These are phyloP conservation scores for Hygrocybe punicea DNA, from an alignment of 768 basidiomycete species.

Conservation along the genomic window DNA sequence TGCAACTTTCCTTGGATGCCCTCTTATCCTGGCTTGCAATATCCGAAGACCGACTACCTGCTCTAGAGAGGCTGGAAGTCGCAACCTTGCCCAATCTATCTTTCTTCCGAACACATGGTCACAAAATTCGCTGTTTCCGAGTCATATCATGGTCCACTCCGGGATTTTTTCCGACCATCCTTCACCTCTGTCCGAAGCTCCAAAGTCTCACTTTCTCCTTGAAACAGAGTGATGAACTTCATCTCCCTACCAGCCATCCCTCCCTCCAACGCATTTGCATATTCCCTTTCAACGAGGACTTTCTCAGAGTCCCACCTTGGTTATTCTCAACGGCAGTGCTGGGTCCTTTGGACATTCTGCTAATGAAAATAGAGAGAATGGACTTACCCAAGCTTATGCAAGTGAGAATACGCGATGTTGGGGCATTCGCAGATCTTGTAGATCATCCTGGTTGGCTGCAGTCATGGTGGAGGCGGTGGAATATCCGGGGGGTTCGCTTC, in stretches of 20 bases:
- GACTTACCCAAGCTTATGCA: conserved; percentile 34
- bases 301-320: conserved; percentile 34
- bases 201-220: conserved; percentile 39
- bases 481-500: conserved; percentile 1
- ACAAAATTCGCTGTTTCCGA: conserved; percentile 41
- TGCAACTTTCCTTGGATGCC: conserved; percentile 37
- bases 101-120: conserved; percentile 42
- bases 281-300: conserved; percentile 39
- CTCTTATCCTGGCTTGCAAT: conserved; percentile 38
- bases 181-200: conserved; percentile 41
- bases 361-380: conserved; percentile 37
- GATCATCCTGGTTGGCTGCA: conserved; percentile 25
- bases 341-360: conserved; percentile 38
- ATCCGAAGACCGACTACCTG: conserved; percentile 36
- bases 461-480: conserved; percentile 30
- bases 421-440: conserved; percentile 33
- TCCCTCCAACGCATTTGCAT: conserved; percentile 43
- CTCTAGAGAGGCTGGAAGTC: conserved; percentile 42
- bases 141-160: conserved; percentile 31
- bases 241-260: conserved; percentile 38
- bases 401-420: conserved; percentile 41
- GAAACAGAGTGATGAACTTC: conserved; percentile 24
- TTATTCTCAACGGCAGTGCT: conserved; percentile 41
- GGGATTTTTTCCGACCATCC: conserved; percentile 33
- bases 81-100: conserved; percentile 38